Evolutionary conservation across 768 basidiomycete species (phyloP).

Genomic region (Leccinum disarticulatum): DNA sequence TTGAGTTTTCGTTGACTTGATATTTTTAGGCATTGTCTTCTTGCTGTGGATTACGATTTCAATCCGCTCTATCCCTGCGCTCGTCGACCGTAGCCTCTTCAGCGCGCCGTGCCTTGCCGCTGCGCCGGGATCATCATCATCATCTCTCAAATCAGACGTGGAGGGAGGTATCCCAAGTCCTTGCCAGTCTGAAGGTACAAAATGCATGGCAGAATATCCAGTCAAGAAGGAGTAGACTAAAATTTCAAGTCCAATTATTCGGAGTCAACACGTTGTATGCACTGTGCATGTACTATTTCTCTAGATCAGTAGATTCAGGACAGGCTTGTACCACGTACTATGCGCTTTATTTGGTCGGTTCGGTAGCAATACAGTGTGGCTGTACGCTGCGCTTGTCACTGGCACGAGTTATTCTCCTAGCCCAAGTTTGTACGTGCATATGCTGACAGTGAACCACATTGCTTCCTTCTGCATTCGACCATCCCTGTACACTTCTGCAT

Average conservation of each 20-base stretch:
- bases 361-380: slow-evolving; percentile 18
- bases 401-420: slow-evolving; percentile 12
- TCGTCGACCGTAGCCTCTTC: slow-evolving; percentile 50
- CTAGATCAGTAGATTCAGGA: background rate
- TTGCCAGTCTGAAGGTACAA: background rate
- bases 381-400: slow-evolving; percentile 9
- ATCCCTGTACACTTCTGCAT: background rate
- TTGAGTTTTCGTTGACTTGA: background rate
- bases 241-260: background rate
- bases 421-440: background rate
- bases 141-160: slow-evolving; percentile 1
- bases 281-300: background rate
- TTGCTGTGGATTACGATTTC: slow-evolving; percentile 43
- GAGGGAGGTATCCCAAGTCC: slow-evolving; percentile 6
- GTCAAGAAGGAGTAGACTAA: slow-evolving; percentile 1
- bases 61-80: slow-evolving; percentile 42
- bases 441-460: slow-evolving; percentile 18
- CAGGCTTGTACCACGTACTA: background rate
- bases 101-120: slow-evolving; percentile 42
- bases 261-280: background rate
- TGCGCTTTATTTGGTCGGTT: background rate
- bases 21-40: slow-evolving; percentile 39
- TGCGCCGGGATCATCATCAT: slow-evolving; percentile 1
- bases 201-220: background rate
- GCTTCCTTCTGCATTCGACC: slow-evolving; percentile 8